Evolutionary conservation across 1,284 basidiomycete genomes (phyloP), one percentile per base, ranked within the genome.

Genomic region (Ganoderma lucidum): DNA sequence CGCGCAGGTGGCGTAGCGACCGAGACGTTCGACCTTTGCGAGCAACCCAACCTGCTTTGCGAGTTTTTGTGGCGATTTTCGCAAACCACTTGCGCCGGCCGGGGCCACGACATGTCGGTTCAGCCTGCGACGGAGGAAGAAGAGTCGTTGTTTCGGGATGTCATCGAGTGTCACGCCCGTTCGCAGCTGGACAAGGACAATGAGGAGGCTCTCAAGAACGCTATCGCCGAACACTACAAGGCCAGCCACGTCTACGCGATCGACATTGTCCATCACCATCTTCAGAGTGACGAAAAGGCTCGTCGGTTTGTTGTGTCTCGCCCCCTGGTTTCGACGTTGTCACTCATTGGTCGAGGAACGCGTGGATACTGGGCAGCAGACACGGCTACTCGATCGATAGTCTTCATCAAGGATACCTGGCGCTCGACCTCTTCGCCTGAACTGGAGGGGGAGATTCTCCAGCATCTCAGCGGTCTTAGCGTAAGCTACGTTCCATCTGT

Each of bases 1-100:
- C 77, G 76, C 15, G 70, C 77, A 0, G 80, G 78, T 2, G 73
- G 68, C 2, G 69, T 81, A 32, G 78, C 80, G 37, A 75, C 76
- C 10, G 65, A 70, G 10, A 51, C 64, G 0, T 78, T 80, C 72
- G 68, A 80, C 69, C 78, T 75, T 63, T 68, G 60, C 12, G 17
- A 69, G 3, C 37, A 73, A 1, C 69, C 76, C 0, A 35, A 66
- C 1, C 37, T 70, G 9, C 70, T 80, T 2, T 66, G 70, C 64
- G 74, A 78, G 8, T 81, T 80, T 62, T 56, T 80, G 6, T 77
- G 74, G 69, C 70, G 76, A 4, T 78, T 75, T 60, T 68, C 69
- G n/a, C 71, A 74, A 37, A 60, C 75, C 0, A 48, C 63, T 2
- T 51, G 59, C n/a, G 59, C n/a, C 3, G 64, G 68, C 6, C 77